Evolutionary conservation across 306 rosid species (phyloP), one percentile per base, ranked within the genome.

Genomic region (Begonia loranthoides): DNA sequence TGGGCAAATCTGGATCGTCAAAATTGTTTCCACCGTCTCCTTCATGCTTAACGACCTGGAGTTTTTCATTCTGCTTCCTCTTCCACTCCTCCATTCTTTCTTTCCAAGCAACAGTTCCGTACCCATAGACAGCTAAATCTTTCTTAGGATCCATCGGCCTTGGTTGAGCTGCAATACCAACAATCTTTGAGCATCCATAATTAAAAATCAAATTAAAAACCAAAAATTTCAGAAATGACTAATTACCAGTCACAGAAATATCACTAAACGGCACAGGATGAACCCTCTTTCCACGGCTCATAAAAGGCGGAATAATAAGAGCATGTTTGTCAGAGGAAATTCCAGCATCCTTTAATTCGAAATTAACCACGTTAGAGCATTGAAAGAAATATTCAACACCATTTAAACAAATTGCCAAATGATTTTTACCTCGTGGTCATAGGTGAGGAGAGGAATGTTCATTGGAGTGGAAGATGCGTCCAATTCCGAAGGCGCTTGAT

Each of bases 41-140:
- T 64, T 74, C 75, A 36, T 81, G 85, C 70, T 76, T 76, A 55
- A 83, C 82, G 68, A 80, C 73, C 70, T 87, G 78, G 57, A 81
- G 70, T 50, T 72, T 80, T 62, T 72, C 94, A 62, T 68, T 81
- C 69, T 81, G 96, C 57, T 69, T 87, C 75, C 65, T 80, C 80
- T 73, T 77, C 96, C 96, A 87, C 0, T 87, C 92, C 55, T 87
- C 94, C 96, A 83, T 74, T 61, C 87, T 44, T 61, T 87, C 92
- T 72, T 84, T 87, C 96, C 96, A 87, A 3, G 94, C 76, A 13
- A 87, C 87, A 70, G 94, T 83, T 60, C 96, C 96, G 54, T 83
- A 87, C 13, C 96, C 94, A 49, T 87, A 87, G 13, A 80, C 83
- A 2, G 87, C 87, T 49, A 78, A 58, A 67, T 87, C 96, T 17